Evolutionary conservation across 1,284 basidiomycete species (phyloP).

Genomic region (Anthracocystis panici-leucophaei): DNA sequence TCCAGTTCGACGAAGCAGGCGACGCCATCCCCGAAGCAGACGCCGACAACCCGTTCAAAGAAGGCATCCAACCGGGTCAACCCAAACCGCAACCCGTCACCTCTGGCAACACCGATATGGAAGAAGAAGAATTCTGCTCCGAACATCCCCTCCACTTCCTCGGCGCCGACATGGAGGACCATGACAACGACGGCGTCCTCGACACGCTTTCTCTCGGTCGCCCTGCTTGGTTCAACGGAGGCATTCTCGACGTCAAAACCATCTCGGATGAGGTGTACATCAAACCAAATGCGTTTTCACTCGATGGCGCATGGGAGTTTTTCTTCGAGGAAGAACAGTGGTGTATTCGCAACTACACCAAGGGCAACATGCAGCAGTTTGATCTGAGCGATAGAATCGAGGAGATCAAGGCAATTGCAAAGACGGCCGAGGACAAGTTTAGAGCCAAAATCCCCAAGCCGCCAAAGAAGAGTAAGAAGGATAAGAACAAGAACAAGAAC

Average conservation of each 20-base stretch:
- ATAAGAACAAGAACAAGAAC: background rate
- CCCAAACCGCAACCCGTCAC: background rate
- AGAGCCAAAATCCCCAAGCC: conserved; percentile 35
- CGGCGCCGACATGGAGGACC: conserved; percentile 36
- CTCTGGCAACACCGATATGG: background rate
- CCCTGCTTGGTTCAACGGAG: conserved; percentile 50
- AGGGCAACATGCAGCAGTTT: conserved; percentile 30
- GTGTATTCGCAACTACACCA: conserved; percentile 51
- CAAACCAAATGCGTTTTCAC: conserved; percentile 35
- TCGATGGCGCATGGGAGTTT: conserved; percentile 44
- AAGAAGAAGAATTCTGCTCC: conserved; percentile 40
- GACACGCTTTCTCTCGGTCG: conserved; percentile 28
- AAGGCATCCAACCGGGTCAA: conserved; percentile 19
- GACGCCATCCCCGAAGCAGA: conserved; percentile 3
- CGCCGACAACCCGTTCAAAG: conserved; percentile 18
- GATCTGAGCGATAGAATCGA: conserved; percentile 27
- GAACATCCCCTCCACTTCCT: conserved; percentile 50
- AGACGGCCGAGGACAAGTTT: conserved; percentile 29
- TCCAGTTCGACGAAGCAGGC: conserved; percentile 18
- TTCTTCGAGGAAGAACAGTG: conserved; percentile 42
- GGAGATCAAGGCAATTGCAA: conserved; percentile 32
- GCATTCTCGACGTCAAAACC: conserved; percentile 41
- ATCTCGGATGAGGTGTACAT: conserved; percentile 36
- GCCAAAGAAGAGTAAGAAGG: conserved; percentile 14
- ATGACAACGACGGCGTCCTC: conserved; percentile 17